phyloP scores from a whole-genome alignment of 352 stramenopile species.

The Phytophthora boehmeriae region DNA sequence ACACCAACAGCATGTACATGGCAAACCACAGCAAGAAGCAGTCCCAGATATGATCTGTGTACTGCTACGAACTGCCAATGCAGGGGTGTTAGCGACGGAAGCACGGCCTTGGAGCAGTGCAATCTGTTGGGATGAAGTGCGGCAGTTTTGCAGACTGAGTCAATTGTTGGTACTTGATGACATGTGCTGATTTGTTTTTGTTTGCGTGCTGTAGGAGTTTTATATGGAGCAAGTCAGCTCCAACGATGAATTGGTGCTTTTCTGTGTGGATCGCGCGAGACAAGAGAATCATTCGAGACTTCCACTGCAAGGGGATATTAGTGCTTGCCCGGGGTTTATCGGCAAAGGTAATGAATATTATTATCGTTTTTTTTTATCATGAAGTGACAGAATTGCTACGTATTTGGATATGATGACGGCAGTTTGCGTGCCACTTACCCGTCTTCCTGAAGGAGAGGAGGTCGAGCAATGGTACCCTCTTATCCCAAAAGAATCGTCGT shows the following conservation, averaged over 20 bases:
- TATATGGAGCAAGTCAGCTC: slow-evolving; percentile 67
- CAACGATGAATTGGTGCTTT: slow-evolving; percentile 69
- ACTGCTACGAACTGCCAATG: slow-evolving; percentile 41
- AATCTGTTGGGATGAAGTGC: slow-evolving; percentile 63
- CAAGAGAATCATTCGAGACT: slow-evolving; percentile 51
- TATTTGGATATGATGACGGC: neutral
- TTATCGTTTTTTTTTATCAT: neutral
- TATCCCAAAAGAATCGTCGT: slow-evolving; percentile 48
- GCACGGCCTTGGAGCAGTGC: slow-evolving; percentile 39
- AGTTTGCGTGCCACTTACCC: slow-evolving; percentile 68
- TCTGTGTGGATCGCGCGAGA: slow-evolving; percentile 67
- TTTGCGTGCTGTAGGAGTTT: slow-evolving; percentile 58
- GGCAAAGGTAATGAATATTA: slow-evolving; percentile 61
- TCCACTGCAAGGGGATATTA: slow-evolving; percentile 52
- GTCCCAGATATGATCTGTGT: slow-evolving; percentile 53
- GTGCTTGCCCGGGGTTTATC: slow-evolving; percentile 62
- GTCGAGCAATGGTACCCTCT: slow-evolving; percentile 88
- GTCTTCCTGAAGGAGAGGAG: slow-evolving; percentile 76
- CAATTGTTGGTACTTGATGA: neutral
- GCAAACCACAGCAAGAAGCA: slow-evolving; percentile 31
- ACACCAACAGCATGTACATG: slow-evolving; percentile 16
- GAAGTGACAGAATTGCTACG: neutral
- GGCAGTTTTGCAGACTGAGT: neutral
- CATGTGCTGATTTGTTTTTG: neutral
- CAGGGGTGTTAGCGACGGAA: slow-evolving; percentile 49